Base-by-base conservation (phyloP, 768 basidiomycete species). In the Lepiota venenata region DNA sequence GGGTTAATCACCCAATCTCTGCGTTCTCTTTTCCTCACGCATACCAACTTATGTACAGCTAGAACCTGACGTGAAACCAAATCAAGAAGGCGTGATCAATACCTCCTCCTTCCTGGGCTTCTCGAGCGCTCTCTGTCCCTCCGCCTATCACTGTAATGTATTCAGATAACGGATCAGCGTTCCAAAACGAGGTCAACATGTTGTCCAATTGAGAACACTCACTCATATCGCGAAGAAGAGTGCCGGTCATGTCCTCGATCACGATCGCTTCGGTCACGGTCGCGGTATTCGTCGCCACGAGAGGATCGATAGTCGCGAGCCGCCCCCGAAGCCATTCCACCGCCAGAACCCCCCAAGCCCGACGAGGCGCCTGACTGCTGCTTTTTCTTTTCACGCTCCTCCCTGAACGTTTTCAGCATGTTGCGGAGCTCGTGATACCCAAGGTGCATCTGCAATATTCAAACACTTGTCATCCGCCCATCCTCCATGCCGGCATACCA, bases 371-470 rank as follows among this genome's bases (percentile, higher is more conserved):
- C 77, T 38, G 78, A 79, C 58, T 71, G 76, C 66, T 83, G 76
- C 66, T 83, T 85, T 65, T 88, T 85, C 71, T 89, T 90, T 69
- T 91, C 88, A 56, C 94, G 86, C 50, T 93, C 90, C 66, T 95
- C 94, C 58, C 87, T 85, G 71, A 98, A 97, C 66, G 92, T 90
- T 55, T 76, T 69, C 50, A 99, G 79, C 84, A 97, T 90, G 72
- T 94, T 91, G 53, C 97, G 91, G 58, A 99, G 79, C 73, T 98
- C 95, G 69, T 98, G 94, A 74, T 99, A 99, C 9, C 97, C 97
- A 65, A 98, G 72, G 77, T 98, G 97, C 92, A 99, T 96, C 97
- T 98, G 69, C 50, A 66, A 63, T 56, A 56, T 48, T 61, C 57
- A 66, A 61, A 67, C 64, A 61, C 65, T 61, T 61, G 57, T 66